Evolutionary conservation across 495 filamentous ascomycete species (phyloP), one percentile per base, ranked within the genome.

Genomic region (Podospora conica): DNA sequence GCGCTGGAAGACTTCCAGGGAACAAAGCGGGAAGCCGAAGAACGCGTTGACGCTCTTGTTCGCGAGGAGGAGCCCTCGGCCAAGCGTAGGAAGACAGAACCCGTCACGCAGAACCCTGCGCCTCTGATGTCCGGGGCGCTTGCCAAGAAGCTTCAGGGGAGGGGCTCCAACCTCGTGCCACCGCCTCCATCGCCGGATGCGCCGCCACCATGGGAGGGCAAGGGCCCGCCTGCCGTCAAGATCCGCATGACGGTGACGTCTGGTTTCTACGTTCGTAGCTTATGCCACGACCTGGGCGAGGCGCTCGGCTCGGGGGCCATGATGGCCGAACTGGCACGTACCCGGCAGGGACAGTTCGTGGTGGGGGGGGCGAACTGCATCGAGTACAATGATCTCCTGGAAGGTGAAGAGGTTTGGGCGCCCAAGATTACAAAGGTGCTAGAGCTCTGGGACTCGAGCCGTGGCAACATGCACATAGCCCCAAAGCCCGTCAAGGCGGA

Each of bases 181-280:
- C 65, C 71, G 27, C 59, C 75, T 15, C 72, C 75, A 3, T 68
- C 74, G 29, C 64, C 78, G 12, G 66, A 75, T 29, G 69, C 76
- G 5, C 73, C 78, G 5, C 71, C 76, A 18, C 75, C 77, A 9
- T 79, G 79, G 77, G 77, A 77, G 28, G 78, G 76, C 60, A 81
- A 84, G 66, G 82, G 81, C 9, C 87, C 89, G 9, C 86, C 92
- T 2, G 93, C 93, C 9, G 88, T 86, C 53, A 90, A 84, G 73
- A 84, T 99, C 59, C 86, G 87, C 63, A 92, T 99, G 90, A 96
- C 90, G 1, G 95, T 97, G 53, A 89, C 92, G 5, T 96, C 92
- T 4, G 95, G 95, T 54, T 99, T 98, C 82, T 99, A 99, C 77
- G 95, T 99, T 53, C 91, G 95, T 63, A 93, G 89, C 33, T 83